Evolutionary conservation across 2,329 filamentous ascomycete species (phyloP), one percentile per base, ranked within the genome.

Genomic region (Nothomitra cinnamomea): DNA sequence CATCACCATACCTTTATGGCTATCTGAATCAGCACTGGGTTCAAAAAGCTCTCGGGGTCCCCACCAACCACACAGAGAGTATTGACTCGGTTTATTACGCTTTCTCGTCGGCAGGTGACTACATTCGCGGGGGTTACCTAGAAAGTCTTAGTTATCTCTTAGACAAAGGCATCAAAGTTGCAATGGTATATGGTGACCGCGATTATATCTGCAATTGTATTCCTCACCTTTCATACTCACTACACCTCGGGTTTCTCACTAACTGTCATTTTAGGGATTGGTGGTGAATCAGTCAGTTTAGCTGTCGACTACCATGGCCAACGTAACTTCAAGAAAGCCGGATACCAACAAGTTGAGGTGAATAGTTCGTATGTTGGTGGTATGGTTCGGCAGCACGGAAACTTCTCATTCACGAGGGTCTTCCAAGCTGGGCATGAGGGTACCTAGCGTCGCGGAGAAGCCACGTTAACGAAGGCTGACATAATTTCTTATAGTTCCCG

Each of bases 21-120:
- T 83, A 72, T 62, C 67, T 83, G 40, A 78, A 75, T 60, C 72
- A 77, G 56, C 66, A 70, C 2, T 71, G 74, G 59, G 75, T 81
- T 0, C 78, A 81, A 59, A 62, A 64, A 2, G 75, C 75, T 0
- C 70, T 83, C 1, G 80, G 79, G 3, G 73, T 78, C 0, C 76
- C 76, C 0, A 62, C 81, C 19, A 82, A 82, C 62, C 81, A 72
- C 66, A 76, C 76, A 0, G 61, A 67, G 15, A 65, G 66, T 2
- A 69, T 67, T 6, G 53, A 59, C 1, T 67, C 70, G 12, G 75
- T 78, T 1, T 64, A 65, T 8, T 53, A 58, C 2, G 72, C 69
- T 1, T 80, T 80, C 58, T 42, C 56, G 0, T 57, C 59, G 1
- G 72, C 70, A 5, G 73, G 72, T 21, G 72, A 77, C 59, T 72